These are phyloP conservation scores for Ganoderma multipileum DNA, from an alignment of 1,284 basidiomycete genomes.

Conservation along the genomic window DNA sequence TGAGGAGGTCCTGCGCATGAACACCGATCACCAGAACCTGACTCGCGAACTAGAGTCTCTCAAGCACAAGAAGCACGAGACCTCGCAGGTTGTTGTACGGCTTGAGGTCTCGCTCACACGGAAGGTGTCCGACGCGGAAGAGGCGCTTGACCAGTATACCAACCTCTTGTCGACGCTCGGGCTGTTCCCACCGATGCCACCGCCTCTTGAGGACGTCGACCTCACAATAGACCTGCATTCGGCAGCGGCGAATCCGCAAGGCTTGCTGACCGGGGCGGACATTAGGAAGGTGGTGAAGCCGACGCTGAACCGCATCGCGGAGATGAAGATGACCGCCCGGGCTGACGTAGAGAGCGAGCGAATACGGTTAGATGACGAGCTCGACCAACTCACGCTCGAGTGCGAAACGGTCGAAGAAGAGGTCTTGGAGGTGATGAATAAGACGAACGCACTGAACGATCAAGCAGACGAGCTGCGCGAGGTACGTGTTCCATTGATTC, in stretches of 20 bases:
- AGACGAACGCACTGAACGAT: conserved; percentile 68
- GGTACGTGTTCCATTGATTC: conserved; percentile 50
- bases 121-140: conserved; percentile 79
- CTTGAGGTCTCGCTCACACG: conserved; percentile 83
- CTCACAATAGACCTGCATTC: conserved; percentile 80
- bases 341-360: conserved; percentile 75
- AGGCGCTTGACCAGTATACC: conserved; percentile 78
- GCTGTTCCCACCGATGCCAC: conserved; percentile 70
- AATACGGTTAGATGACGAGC: conserved; percentile 80
- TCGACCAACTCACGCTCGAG: conserved; percentile 77
- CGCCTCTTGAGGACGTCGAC: conserved; percentile 73
- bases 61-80: conserved; percentile 75
- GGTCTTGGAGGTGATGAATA: conserved; percentile 71
- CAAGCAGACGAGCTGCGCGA: conserved; percentile 82
- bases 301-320: conserved; percentile 71
- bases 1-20: conserved; percentile 89
- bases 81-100: conserved; percentile 70
- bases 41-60: conserved; percentile 76
- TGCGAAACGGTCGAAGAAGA: conserved; percentile 82
- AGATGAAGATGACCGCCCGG: conserved; percentile 70
- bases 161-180: conserved; percentile 76
- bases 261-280: conserved; percentile 68
- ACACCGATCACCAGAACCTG: conserved; percentile 80
- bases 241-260: conserved; percentile 68
- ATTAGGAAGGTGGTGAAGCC: conserved; percentile 76